phyloP scores from a whole-genome alignment of 2,329 filamentous ascomycete species.

The Phaeosphaeriaceae sp. region DNA sequence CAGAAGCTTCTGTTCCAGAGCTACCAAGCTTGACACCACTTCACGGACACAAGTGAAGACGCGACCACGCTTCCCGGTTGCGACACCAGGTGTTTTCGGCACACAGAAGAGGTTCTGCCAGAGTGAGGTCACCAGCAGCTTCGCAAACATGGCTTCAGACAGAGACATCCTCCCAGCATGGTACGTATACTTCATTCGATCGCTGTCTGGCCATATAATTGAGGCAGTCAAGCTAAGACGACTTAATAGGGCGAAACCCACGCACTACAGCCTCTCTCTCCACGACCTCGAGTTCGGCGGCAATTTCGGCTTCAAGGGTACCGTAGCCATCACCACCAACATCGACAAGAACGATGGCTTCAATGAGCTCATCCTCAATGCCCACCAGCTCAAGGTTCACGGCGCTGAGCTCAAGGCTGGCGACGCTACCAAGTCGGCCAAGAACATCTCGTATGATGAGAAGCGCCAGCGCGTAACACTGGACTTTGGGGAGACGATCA shows the following conservation, averaged over 20 bases:
- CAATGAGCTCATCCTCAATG: slow-evolving; percentile 83
- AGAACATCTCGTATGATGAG: slow-evolving; percentile 79
- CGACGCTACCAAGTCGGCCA: slow-evolving; percentile 66
- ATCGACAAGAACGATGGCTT: slow-evolving; percentile 70
- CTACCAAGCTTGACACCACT: slow-evolving; percentile 26
- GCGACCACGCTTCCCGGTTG: slow-evolving; percentile 22
- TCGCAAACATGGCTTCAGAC: slow-evolving; percentile 54
- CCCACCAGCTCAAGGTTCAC: slow-evolving; percentile 81
- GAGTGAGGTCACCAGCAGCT: slow-evolving; percentile 39
- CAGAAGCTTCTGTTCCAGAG: slow-evolving; percentile 23
- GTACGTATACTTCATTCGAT: slow-evolving; percentile 35
- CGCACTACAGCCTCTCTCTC: slow-evolving; percentile 85
- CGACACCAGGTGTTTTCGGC: slow-evolving; percentile 17
- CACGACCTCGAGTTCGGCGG: slow-evolving; percentile 76
- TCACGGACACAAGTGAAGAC: slow-evolving; percentile 23
- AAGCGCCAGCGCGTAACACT: slow-evolving; percentile 85
- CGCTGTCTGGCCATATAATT: not conserved
- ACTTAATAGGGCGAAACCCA: slow-evolving; percentile 73
- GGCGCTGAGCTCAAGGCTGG: slow-evolving; percentile 69
- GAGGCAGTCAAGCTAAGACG: not conserved
- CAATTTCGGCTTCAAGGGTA: slow-evolving; percentile 84
- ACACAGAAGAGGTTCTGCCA: slow-evolving; percentile 41
- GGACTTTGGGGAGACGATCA: slow-evolving; percentile 75
- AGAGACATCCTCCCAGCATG: slow-evolving; percentile 56
- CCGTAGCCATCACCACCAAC: slow-evolving; percentile 79